Conservation (phyloP, 306 rosid species). For the Cyclanthera cordifolia region DNA sequence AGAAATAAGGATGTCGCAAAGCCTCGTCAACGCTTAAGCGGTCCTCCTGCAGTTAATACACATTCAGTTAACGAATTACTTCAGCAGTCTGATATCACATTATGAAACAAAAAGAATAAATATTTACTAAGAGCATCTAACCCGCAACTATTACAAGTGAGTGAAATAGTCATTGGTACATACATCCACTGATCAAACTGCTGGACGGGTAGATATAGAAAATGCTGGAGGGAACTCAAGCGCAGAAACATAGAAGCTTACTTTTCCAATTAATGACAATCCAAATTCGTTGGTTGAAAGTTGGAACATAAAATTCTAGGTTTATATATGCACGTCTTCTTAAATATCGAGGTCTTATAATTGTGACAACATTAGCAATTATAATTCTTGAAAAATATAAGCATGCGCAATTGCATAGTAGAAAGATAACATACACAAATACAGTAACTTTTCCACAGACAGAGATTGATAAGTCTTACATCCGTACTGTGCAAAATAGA, state of each 20-base stretch:
- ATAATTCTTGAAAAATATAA: neutral
- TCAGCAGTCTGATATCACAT: neutral
- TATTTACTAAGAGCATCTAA: neutral
- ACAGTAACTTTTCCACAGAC: neutral
- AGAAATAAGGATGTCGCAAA: slow-evolving; percentile 72
- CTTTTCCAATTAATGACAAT: neutral
- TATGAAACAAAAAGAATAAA: neutral
- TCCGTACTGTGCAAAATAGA: too few relatives aligned
- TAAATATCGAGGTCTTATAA: neutral
- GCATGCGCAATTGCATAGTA: neutral
- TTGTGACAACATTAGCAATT: neutral
- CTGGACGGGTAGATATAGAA: neutral
- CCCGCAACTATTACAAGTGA: neutral
- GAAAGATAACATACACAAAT: neutral
- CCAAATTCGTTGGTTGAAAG: neutral
- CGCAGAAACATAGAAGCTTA: neutral
- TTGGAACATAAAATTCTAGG: neutral
- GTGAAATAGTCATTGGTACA: neutral
- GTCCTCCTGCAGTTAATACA: slow-evolving; percentile 50
- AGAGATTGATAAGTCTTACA: neutral
- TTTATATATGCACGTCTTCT: neutral
- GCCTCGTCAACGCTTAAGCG: slow-evolving; percentile 70
- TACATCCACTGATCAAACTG: neutral
- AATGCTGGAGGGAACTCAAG: neutral
- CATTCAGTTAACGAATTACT: slow-evolving; percentile 5